Conservation (phyloP, 2,329 filamentous ascomycete genomes). For the Eutypa lata region DNA sequence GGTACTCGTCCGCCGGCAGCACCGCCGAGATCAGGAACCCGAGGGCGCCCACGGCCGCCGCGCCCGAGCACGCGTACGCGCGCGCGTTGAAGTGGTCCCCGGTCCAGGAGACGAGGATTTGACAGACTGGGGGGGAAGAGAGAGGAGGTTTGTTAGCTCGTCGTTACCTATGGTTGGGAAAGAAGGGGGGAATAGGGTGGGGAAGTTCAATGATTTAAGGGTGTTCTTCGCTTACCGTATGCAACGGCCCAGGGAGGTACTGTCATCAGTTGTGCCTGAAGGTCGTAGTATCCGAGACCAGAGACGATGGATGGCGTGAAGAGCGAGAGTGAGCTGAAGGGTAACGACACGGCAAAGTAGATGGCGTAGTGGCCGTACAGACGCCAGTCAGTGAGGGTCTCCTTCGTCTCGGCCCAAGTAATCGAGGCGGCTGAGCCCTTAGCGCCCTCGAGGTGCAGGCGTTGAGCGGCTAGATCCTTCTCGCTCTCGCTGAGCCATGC, state of each 20-base stretch:
- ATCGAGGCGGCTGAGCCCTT: slow-evolving; percentile 59
- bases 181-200: no score
- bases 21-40: slow-evolving; percentile 61
- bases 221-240: slow-evolving; percentile 22
- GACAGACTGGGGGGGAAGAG: slow-evolving; percentile 25
- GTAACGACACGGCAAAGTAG: slow-evolving; percentile 37
- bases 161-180: no score
- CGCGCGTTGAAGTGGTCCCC: slow-evolving; percentile 61
- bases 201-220: no score
- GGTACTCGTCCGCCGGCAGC: slow-evolving; percentile 58
- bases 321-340: slow-evolving; percentile 33
- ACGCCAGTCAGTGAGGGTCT: slow-evolving; percentile 62
- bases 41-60: slow-evolving; percentile 41
- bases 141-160: background rate
- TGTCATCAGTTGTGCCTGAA: slow-evolving; percentile 60
- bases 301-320: slow-evolving; percentile 59
- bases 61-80: slow-evolving; percentile 40
- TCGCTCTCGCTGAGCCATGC: slow-evolving; percentile 60
- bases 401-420: slow-evolving; percentile 66
- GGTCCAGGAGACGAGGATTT: slow-evolving; percentile 51
- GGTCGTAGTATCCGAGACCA: slow-evolving; percentile 31
- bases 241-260: slow-evolving; percentile 65
- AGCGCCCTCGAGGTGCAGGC: slow-evolving; percentile 45
- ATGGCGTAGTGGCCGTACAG: slow-evolving; percentile 65
- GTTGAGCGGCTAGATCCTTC: slow-evolving; percentile 48